Conservation (phyloP, 495 filamentous ascomycete genomes). For the Annulohypoxylon stygium region DNA sequence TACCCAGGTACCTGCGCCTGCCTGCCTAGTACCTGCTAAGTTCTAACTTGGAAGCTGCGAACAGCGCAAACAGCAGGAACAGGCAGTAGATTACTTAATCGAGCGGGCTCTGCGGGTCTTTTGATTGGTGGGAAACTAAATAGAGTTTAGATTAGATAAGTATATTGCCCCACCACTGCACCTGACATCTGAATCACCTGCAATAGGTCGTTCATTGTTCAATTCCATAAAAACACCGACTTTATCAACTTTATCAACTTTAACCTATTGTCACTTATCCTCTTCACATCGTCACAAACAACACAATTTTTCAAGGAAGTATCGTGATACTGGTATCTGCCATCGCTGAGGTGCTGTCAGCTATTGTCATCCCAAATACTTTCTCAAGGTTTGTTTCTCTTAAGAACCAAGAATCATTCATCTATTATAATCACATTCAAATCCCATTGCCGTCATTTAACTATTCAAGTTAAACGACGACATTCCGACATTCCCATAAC, state of each 20-base stretch:
- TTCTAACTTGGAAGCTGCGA: background rate
- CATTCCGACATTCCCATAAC: constrained; percentile 7
- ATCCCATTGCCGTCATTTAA: background rate
- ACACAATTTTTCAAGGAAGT: constrained; percentile 12
- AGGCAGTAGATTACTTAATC: background rate
- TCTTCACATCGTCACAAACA: constrained; percentile 10
- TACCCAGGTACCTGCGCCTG: background rate
- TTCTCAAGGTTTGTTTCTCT: constrained; percentile 29
- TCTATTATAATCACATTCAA: background rate
- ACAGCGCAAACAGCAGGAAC: background rate
- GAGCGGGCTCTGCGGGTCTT: background rate
- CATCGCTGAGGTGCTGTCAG: background rate
- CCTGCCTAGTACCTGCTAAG: background rate
- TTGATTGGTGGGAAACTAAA: background rate
- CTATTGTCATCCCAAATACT: background rate
- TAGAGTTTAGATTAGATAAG: constrained; percentile 31
- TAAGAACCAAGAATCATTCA: background rate
- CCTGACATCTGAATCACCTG: background rate
- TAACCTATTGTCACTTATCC: background rate
- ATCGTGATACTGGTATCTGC: constrained; percentile 13
- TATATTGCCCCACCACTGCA: constrained; percentile 26
- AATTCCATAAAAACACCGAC: background rate
- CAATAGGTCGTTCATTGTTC: background rate
- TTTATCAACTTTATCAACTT: background rate
- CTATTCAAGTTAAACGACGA: constrained; percentile 9